Base-by-base conservation (phyloP, 2,329 filamentous ascomycete genomes). In the Verticillium zaregamsianum region DNA sequence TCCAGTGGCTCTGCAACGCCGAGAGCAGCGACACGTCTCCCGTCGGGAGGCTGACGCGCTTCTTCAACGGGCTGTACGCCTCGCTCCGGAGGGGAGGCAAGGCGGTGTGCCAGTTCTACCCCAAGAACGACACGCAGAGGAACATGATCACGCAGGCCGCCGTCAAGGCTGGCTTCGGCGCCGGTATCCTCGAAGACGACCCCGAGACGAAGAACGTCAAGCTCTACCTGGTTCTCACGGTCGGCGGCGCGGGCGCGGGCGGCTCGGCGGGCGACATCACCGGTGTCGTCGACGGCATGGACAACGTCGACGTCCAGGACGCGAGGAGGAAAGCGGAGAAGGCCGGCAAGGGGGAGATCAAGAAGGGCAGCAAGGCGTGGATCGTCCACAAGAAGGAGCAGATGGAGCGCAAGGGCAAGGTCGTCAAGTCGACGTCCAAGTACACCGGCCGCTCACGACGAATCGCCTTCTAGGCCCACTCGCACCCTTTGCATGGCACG, bases 1-100 rank as follows among this genome's bases (percentile, higher is more conserved):
- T 99, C n/a, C 95, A 99, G 76, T 99, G 95, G 95, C 82, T 99
- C 33, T 99, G 95, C 76, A 98, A 97, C 75, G 95, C 94, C 49
- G 95, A 98, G 75, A 91, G 86, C 63, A 91, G 87, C 71, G 92
- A 96, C 58, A 93, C 95, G 0, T 91, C 86, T 1, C 90, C 93
- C 1, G 85, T 90, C 32, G 92, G 90, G 0, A 81, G 95, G 6
- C 77, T 99, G 31, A 84, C 86, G 5, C 82, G 94, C 55, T 99
- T 99, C 73, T 99, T 99, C 75, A 92, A 96, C 70, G 92, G 93
- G 0, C 77, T 99, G 2, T 99, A 98, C 76, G 90, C 92, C 0
- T 88, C 88, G 63, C 78, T 99, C 65, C 87, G 88, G 66, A 82
- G 95, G 23, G 95, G 95, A 6, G 95, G 92, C 1, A 85, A 92